A percentile compares a stretch with the other conserved stretches of the same genome.
Conservation (phyloP, 108 stramenopile genomes). For the Cyclotella cryptica region DNA sequence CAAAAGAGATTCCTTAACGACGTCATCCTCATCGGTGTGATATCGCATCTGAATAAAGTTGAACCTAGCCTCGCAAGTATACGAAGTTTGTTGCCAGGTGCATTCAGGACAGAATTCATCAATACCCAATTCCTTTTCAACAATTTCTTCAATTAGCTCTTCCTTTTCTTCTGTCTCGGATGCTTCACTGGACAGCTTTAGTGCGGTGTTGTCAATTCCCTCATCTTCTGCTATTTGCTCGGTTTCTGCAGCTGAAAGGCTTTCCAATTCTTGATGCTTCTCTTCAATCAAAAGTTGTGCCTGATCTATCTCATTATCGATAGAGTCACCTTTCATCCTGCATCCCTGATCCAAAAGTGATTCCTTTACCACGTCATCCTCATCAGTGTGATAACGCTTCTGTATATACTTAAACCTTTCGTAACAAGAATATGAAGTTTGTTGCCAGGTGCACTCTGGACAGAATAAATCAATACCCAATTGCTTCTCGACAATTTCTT, state of each 20-base stretch:
- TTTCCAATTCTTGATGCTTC: too few species aligned
- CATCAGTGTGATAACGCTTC: neutral
- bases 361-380: neutral
- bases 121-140: conserved; percentile 26
- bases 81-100: neutral
- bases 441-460: conserved; percentile 14
- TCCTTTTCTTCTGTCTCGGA: neutral
- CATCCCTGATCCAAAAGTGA: neutral
- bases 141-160: conserved; percentile 19
- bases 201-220: too few species aligned
- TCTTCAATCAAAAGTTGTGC: too few species aligned
- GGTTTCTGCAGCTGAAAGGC: neutral
- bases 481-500: conserved; percentile 26
- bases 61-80: neutral
- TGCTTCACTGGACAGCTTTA: neutral
- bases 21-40: neutral
- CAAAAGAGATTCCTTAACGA: neutral
- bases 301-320: too few species aligned
- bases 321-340: too few species aligned
- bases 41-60: neutral
- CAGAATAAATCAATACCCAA: conserved; percentile 27
- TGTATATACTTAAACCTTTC: neutral
- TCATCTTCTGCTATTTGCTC: neutral
- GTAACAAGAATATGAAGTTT: neutral
- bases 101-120: conserved; percentile 28